Conservation (phyloP, 257 asterid genomes). For the Nicotiana paniculata region DNA sequence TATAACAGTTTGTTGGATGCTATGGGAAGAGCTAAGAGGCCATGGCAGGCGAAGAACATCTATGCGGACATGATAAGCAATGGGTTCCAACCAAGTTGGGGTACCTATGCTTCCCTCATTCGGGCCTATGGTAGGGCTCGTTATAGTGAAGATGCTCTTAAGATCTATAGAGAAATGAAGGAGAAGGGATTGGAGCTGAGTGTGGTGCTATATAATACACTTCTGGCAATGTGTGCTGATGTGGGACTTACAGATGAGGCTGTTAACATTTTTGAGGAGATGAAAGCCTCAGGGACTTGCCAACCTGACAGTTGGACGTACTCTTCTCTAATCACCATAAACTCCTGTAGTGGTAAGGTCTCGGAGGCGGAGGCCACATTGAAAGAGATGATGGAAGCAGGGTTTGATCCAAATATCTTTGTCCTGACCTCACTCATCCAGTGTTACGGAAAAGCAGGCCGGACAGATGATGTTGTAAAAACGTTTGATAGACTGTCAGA, state of each 20-base stretch:
- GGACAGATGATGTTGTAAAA: slow-evolving; percentile 66
- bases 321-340: slow-evolving; percentile 65
- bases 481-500: slow-evolving; percentile 53
- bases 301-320: slow-evolving; percentile 73
- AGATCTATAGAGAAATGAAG: slow-evolving; percentile 76
- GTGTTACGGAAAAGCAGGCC: slow-evolving; percentile 84
- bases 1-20: slow-evolving; percentile 81
- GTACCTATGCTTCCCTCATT: slow-evolving; percentile 71
- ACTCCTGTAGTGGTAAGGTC: slow-evolving; percentile 78
- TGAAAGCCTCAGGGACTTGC: slow-evolving; percentile 54
- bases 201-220: slow-evolving; percentile 61
- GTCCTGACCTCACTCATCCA: slow-evolving; percentile 78
- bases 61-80: slow-evolving; percentile 57
- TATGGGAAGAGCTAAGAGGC: slow-evolving; percentile 95
- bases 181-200: slow-evolving; percentile 65
- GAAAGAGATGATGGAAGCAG: slow-evolving; percentile 72
- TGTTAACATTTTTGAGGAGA: slow-evolving; percentile 60
- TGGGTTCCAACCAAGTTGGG: slow-evolving; percentile 59
- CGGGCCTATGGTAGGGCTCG: slow-evolving; percentile 72
- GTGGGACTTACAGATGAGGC: slow-evolving; percentile 73
- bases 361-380: slow-evolving; percentile 66
- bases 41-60: slow-evolving; percentile 79
- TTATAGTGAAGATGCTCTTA: slow-evolving; percentile 65
- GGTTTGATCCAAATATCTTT: slow-evolving; percentile 64
- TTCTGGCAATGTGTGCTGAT: slow-evolving; percentile 76